These are phyloP conservation scores for Pythium aristosporum DNA, from an alignment of 352 stramenopile genomes.

Conservation along the genomic window DNA sequence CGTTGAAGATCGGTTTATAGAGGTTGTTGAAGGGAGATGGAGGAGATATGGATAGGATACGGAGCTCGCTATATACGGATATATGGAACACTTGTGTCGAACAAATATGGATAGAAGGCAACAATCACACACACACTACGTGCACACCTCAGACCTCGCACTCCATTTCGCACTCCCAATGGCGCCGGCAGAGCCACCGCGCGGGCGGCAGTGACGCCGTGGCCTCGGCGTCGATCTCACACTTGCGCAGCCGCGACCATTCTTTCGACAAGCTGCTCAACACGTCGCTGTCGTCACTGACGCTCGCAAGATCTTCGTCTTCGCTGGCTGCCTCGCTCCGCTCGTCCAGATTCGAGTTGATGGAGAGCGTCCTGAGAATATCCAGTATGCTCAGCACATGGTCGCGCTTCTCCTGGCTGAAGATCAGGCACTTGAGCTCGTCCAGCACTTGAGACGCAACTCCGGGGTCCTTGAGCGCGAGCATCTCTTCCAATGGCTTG, in stretches of 20 bases:
- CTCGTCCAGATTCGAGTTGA: conserved; percentile 24
- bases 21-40: conserved; percentile 11
- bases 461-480: conserved; percentile 33
- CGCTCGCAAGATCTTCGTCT: conserved; percentile 1
- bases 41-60: neutral
- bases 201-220: conserved; percentile 23
- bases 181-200: conserved; percentile 49
- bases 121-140: neutral
- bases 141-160: conserved; percentile 16
- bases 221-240: conserved; percentile 25
- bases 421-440: conserved; percentile 50
- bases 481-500: conserved; percentile 48
- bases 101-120: conserved; percentile 2
- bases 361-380: conserved; percentile 27
- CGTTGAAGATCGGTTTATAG: conserved; percentile 3
- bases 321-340: conserved; percentile 10
- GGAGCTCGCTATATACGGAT: neutral
- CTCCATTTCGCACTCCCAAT: conserved; percentile 32
- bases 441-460: conserved; percentile 50
- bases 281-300: conserved; percentile 24
- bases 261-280: conserved; percentile 9
- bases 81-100: no score
- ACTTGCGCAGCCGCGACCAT: conserved; percentile 45
- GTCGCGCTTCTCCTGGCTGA: conserved; percentile 60
- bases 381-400: conserved; percentile 60